These are phyloP conservation scores for Carallia pectinifolia DNA, from an alignment of 345 rosid genomes.

Conservation along the genomic window DNA sequence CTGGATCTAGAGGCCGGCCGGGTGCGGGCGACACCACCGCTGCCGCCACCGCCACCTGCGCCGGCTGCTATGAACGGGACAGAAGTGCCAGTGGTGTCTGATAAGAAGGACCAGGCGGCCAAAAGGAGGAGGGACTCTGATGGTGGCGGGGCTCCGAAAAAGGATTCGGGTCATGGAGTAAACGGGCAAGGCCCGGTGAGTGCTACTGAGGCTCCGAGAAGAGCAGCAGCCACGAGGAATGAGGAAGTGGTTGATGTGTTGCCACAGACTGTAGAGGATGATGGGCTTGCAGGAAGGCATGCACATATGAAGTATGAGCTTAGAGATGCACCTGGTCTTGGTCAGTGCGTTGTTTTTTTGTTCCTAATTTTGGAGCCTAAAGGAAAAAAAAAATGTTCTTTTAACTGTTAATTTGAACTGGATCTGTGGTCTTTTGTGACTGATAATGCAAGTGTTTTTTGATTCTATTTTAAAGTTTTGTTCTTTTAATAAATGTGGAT, in stretches of 20 bases:
- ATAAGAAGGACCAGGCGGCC: constrained; percentile 55
- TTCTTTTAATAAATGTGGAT: neutral
- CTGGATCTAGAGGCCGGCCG: constrained; percentile 84
- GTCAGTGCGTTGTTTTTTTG: constrained; percentile 36
- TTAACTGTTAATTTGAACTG: constrained; percentile 5
- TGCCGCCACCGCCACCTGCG: constrained; percentile 7
- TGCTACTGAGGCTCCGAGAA: constrained; percentile 39
- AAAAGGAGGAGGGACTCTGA: constrained; percentile 88
- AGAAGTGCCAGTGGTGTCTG: constrained; percentile 19
- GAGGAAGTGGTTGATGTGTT: constrained; percentile 58
- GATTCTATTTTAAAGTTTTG: neutral
- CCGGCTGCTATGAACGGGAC: constrained; percentile 27
- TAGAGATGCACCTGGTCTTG: constrained; percentile 91
- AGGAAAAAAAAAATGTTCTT: neutral
- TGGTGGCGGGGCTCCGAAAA: constrained; percentile 42
- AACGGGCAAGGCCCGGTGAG: constrained; percentile 45
- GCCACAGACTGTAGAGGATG: constrained; percentile 63
- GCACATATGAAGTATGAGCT: constrained; percentile 87
- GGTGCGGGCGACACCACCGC: constrained; percentile 7
- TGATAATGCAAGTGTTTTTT: neutral
- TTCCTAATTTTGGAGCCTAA: neutral
- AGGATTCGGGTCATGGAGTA: constrained; percentile 39
- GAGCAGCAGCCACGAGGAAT: constrained; percentile 48
- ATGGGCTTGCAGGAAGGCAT: constrained; percentile 55
- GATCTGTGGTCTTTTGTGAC: neutral